Conservation (phyloP, 2,329 filamentous ascomycete species). For the Aspergillus floridensis region DNA sequence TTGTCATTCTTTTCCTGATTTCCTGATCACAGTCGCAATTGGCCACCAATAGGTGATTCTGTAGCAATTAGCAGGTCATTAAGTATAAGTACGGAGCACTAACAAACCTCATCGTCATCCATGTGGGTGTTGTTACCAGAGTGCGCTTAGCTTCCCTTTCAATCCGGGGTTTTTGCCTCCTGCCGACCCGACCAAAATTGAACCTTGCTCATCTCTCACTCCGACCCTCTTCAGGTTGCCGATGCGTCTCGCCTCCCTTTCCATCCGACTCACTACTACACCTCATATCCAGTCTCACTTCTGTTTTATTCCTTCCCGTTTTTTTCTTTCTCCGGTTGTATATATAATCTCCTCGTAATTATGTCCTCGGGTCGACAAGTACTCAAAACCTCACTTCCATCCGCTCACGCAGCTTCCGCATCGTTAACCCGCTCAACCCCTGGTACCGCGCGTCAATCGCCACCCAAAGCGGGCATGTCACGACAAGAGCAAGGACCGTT, state of each 20-base stretch:
- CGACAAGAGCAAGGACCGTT: constrained; percentile 27
- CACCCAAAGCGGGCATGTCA: constrained; percentile 26
- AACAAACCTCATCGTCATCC: background rate
- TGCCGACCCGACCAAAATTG: constrained; percentile 10
- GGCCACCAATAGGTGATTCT: too few relatives aligned
- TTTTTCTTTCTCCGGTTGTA: background rate
- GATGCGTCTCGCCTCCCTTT: background rate
- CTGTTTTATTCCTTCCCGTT: background rate
- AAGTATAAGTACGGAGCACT: background rate
- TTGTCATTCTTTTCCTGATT: background rate
- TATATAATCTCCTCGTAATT: background rate
- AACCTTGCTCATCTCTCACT: constrained; percentile 1
- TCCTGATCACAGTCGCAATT: background rate
- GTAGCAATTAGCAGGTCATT: too few relatives aligned
- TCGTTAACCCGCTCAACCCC: constrained; percentile 44
- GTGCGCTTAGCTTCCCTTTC: constrained; percentile 2
- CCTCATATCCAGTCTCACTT: background rate
- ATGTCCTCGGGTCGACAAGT: constrained; percentile 50
- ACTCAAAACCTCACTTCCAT: constrained; percentile 57
- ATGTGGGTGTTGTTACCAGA: background rate
- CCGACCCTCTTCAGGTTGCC: background rate
- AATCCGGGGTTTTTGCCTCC: constrained; percentile 20
- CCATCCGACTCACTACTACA: background rate
- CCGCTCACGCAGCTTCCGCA: constrained; percentile 41
- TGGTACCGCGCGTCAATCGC: constrained; percentile 33